Conservation (phyloP, 176 grass and related monocot genomes). For the Bothriochloa decipiens region DNA sequence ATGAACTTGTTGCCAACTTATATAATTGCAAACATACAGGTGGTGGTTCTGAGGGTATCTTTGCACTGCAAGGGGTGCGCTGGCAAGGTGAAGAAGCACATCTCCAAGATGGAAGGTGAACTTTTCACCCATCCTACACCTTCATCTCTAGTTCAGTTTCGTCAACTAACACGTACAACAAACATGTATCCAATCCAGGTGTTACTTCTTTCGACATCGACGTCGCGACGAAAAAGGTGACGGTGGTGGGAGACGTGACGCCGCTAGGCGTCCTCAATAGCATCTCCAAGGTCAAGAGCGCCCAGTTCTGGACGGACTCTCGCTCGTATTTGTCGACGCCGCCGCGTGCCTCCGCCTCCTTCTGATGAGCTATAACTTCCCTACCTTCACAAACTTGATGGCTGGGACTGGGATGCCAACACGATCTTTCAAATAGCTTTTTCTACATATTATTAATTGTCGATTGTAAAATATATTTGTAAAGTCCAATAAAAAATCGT, state of each 20-base stretch:
- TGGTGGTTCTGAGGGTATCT: constrained; percentile 69
- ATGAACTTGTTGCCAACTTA: not conserved
- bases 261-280: constrained; percentile 80
- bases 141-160: not conserved
- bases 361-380: constrained; percentile 20
- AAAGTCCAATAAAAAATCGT: not conserved
- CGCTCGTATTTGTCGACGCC: not conserved
- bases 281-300: constrained; percentile 89
- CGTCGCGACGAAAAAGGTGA: constrained; percentile 87
- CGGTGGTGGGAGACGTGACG: constrained; percentile 77
- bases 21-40: constrained; percentile 19
- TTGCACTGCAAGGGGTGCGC: constrained; percentile 95
- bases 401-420: not conserved
- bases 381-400: not conserved
- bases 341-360: constrained; percentile 53
- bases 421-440: not conserved
- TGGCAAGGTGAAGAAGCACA: constrained; percentile 84
- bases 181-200: constrained; percentile 28
- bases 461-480: constrained; percentile 14
- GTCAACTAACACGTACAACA: not conserved
- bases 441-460: not conserved
- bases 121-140: not conserved
- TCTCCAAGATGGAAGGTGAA: constrained; percentile 84
- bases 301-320: constrained; percentile 69
- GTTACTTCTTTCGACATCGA: constrained; percentile 88